phyloP scores from a whole-genome alignment of 1,284 basidiomycete genomes.

The Sanghuangporus weigelae region DNA sequence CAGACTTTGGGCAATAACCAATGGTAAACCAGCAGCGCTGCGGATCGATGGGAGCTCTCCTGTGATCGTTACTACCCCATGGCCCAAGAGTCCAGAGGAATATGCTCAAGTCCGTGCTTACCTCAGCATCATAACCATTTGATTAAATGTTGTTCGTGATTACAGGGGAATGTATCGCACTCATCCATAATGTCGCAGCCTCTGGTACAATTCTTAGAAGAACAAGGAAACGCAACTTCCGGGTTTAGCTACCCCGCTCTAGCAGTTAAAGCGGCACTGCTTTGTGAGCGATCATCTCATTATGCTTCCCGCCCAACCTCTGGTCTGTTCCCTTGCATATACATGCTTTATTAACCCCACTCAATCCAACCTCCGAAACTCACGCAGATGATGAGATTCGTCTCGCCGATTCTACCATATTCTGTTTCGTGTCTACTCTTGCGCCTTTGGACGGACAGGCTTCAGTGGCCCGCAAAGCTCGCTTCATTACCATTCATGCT shows the following conservation, averaged over 20 bases:
- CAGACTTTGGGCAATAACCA: constrained; percentile 10
- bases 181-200: not conserved
- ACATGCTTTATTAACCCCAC: not conserved
- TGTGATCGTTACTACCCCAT: constrained; percentile 13
- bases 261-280: constrained; percentile 4
- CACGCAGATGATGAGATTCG: constrained; percentile 11
- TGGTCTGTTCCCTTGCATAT: not conserved
- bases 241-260: constrained; percentile 11
- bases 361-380: not conserved
- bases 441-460: constrained; percentile 4
- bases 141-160: not conserved
- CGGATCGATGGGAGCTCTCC: constrained; percentile 1
- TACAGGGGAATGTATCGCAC: constrained; percentile 1
- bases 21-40: constrained; percentile 10
- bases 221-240: constrained; percentile 10
- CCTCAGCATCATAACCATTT: not conserved
- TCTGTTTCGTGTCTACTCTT: constrained; percentile 11
- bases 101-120: constrained; percentile 7
- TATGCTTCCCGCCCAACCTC: constrained; percentile 3
- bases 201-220: constrained; percentile 4
- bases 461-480: not conserved
- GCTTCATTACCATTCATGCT: constrained; percentile 9
- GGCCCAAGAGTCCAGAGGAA: constrained; percentile 5
- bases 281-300: constrained; percentile 13
- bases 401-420: constrained; percentile 4